Conservation (phyloP, 768 basidiomycete genomes). For the Brasilioporus rufonigricans region DNA sequence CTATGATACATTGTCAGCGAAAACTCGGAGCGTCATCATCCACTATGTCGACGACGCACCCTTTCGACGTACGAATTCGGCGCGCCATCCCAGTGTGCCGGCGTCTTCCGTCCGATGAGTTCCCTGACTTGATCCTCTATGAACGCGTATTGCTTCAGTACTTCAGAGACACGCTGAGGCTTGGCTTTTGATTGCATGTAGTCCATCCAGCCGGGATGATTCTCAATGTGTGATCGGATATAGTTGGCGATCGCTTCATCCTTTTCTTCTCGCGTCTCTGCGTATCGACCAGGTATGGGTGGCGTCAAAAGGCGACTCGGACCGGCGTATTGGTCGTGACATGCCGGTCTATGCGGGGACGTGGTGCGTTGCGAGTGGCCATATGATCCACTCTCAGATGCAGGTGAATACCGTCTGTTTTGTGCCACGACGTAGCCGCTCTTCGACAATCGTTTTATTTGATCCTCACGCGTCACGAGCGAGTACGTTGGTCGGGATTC, state of each 20-base stretch:
- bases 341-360: conserved; percentile 7
- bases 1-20: conserved; percentile 13
- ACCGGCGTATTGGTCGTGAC: not conserved
- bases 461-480: conserved; percentile 26
- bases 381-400: conserved; percentile 19
- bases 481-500: conserved; percentile 7
- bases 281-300: conserved; percentile 25
- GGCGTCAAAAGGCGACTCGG: conserved; percentile 17
- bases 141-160: conserved; percentile 50
- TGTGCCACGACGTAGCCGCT: conserved; percentile 15
- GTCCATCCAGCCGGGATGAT: conserved; percentile 43
- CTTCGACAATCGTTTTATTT: conserved; percentile 27
- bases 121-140: conserved; percentile 49
- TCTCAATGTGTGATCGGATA: conserved; percentile 43
- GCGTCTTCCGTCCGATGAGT: conserved; percentile 42
- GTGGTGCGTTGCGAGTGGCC: conserved; percentile 13
- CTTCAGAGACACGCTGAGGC: conserved; percentile 39
- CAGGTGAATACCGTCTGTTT: conserved; percentile 10
- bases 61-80: conserved; percentile 40
- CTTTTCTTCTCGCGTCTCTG: conserved; percentile 38
- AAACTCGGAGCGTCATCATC: conserved; percentile 4
- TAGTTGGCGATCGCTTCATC: conserved; percentile 43
- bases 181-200: conserved; percentile 45
- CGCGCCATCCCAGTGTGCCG: conserved; percentile 39
- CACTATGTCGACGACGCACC: conserved; percentile 30